Percentiles rank a stretch among this genome's conserved stretches.
Conservation (phyloP, 495 filamentous ascomycete species). For the Penicillium longicatenatum region DNA sequence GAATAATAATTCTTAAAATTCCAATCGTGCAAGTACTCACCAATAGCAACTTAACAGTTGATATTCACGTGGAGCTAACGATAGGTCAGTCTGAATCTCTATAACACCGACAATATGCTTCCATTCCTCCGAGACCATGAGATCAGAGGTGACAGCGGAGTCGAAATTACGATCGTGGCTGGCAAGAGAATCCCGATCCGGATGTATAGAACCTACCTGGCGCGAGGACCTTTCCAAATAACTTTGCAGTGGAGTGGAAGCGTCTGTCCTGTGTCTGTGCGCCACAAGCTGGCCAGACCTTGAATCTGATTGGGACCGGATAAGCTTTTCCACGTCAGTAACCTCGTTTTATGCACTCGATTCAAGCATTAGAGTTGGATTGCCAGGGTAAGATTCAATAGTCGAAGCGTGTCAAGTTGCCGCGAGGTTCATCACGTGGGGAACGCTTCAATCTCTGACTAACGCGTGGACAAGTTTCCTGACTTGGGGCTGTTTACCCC, state of each 20-base stretch:
- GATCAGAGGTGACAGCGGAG: not conserved
- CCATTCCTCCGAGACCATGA: not conserved
- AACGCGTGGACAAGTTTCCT: not conserved
- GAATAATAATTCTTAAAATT: not conserved
- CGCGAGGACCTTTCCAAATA: not conserved
- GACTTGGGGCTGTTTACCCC: not conserved
- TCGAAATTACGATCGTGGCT: not conserved
- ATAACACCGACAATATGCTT: not conserved
- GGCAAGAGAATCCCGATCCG: slow-evolving; percentile 1
- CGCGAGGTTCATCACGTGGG: slow-evolving; percentile 4
- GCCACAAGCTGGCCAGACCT: slow-evolving; percentile 3
- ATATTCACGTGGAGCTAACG: not conserved
- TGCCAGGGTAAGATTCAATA: slow-evolving; percentile 17
- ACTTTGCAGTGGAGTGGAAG: not conserved
- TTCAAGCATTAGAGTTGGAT: not conserved
- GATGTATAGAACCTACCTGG: not conserved
- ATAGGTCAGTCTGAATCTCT: not conserved
- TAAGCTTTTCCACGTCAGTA: slow-evolving; percentile 3
- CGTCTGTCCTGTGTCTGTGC: not conserved
- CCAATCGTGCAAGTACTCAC: not conserved
- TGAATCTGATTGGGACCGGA: not conserved
- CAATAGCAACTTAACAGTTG: not conserved
- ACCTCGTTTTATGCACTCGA: not conserved
- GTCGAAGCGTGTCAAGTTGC: slow-evolving; percentile 11
- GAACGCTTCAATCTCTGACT: not conserved